phyloP scores from a whole-genome alignment of 2,329 filamentous ascomycete genomes.

The Trichoderma pleuroti region DNA sequence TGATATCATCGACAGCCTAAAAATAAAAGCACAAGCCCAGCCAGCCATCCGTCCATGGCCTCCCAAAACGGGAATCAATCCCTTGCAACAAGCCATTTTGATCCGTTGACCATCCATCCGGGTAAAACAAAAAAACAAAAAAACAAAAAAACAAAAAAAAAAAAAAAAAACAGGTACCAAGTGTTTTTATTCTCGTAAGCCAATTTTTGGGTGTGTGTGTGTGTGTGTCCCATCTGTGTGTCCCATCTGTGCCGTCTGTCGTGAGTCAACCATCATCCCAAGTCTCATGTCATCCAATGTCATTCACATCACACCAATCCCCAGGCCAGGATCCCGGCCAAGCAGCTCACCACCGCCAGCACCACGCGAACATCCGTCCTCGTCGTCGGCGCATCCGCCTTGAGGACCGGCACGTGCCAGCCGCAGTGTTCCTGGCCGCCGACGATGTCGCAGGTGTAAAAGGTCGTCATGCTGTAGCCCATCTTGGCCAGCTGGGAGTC shows the following conservation, averaged over 20 bases:
- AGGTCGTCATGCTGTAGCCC: conserved; percentile 34
- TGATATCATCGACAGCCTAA: neutral
- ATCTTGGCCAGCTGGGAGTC: conserved; percentile 29
- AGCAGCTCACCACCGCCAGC: conserved; percentile 21
- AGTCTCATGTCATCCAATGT: no score
- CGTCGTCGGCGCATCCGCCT: conserved; percentile 25
- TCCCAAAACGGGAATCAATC: neutral
- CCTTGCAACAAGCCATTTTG: neutral
- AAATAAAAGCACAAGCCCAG: neutral
- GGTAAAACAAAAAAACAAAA: neutral
- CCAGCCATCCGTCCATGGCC: neutral
- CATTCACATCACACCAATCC: conserved; percentile 23
- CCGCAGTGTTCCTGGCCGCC: conserved; percentile 33
- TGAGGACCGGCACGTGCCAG: conserved; percentile 36
- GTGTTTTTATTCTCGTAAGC: neutral
- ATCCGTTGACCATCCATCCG: neutral
- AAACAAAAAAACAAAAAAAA: neutral
- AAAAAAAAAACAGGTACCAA: neutral
- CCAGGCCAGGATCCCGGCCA: conserved; percentile 27
- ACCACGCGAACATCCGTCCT: conserved; percentile 25
- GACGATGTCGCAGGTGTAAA: conserved; percentile 34
- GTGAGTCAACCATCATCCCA: neutral
- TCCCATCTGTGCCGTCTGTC: neutral
- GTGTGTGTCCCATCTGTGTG: neutral
- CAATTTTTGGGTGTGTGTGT: neutral